Conservation (phyloP, 2,329 filamentous ascomycete species). For the Zymoseptoria brevis region DNA sequence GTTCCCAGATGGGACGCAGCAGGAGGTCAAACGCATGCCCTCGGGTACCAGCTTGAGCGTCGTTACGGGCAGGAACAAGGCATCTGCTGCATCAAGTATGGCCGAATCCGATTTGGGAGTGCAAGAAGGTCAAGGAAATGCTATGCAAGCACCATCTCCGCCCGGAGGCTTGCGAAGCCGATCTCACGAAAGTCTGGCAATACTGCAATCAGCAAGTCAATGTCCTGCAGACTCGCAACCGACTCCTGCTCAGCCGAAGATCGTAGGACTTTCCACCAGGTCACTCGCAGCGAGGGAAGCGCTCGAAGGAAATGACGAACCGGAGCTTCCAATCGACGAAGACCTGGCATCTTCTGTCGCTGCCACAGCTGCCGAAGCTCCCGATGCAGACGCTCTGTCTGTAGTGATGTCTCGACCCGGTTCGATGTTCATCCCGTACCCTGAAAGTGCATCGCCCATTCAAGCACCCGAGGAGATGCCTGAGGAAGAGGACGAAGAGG, state of each 20-base stretch:
- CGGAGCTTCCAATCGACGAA: slow-evolving; percentile 19
- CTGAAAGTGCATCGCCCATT: slow-evolving; percentile 1
- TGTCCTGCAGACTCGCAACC: background rate
- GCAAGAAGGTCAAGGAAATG: background rate
- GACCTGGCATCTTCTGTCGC: slow-evolving; percentile 18
- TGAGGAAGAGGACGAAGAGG: slow-evolving; percentile 16
- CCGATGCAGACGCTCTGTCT: slow-evolving; percentile 17
- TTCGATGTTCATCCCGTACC: slow-evolving; percentile 9
- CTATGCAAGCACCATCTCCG: background rate
- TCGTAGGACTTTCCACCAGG: slow-evolving; percentile 7
- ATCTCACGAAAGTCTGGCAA: background rate
- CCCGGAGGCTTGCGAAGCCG: background rate
- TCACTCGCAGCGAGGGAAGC: slow-evolving; percentile 11
- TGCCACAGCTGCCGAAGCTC: slow-evolving; percentile 15
- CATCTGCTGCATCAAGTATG: slow-evolving; percentile 8
- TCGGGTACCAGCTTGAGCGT: slow-evolving; percentile 5
- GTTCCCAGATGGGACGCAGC: background rate
- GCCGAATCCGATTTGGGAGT: slow-evolving; percentile 4
- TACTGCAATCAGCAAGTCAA: background rate
- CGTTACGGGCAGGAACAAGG: slow-evolving; percentile 1
- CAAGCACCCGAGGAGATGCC: slow-evolving; percentile 6
- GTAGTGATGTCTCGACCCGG: slow-evolving; percentile 9
- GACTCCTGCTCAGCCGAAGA: background rate
- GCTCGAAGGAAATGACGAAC: slow-evolving; percentile 33
- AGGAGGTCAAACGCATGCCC: background rate